Evolutionary conservation across 1,139 yeast species (phyloP), one percentile per base, ranked within the genome.

Genomic region (Lizanozyma gosingica): DNA sequence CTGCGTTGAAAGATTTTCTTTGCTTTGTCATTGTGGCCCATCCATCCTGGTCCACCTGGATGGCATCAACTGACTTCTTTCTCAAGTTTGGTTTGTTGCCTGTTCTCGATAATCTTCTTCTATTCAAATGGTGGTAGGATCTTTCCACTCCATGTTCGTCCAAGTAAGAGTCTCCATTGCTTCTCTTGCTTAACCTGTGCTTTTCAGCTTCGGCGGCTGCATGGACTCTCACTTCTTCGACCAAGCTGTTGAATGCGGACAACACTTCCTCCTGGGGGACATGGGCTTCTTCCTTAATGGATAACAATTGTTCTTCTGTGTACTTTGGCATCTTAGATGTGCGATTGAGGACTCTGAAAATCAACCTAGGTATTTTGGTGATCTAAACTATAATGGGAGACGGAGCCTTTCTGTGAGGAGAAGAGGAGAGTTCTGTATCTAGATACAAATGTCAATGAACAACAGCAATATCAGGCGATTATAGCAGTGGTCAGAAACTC

Each of bases 1-100:
- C 80, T 35, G 63, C 67, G 41, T 71, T 71, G 44, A 72, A 71
- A 3, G 75, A 67, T 54, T 70, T 67, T 54, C 67, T 72, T 45
- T 70, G 62, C 49, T 70, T 65, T 50, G 75, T 74, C 46, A 78
- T 67, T 22, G 90, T 80, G 42, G 83, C 83, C 92, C 92, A 83
- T 35, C 94, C 94, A 47, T 83, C 90, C 44, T 80, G 83, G 55
- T 83, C 94, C 18, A 73, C 73, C 41, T 67, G 64, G 37, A 68
- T 64, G 47, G 72, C 72, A 48, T 75, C 80, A 42, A 73, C 77
- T 52, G 73, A 71, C 65, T 76, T 76, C 58, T 76, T 80, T 55
- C 78, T 71, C 54, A 78, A 70, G 53, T 69, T 65, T 41, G 80
- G 80, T 66, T 74, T 66, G 45, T 63, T 65, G 35, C 64, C 69